Base-by-base conservation (phyloP, 2,329 filamentous ascomycete species). In the Mollisia scopiformis region DNA sequence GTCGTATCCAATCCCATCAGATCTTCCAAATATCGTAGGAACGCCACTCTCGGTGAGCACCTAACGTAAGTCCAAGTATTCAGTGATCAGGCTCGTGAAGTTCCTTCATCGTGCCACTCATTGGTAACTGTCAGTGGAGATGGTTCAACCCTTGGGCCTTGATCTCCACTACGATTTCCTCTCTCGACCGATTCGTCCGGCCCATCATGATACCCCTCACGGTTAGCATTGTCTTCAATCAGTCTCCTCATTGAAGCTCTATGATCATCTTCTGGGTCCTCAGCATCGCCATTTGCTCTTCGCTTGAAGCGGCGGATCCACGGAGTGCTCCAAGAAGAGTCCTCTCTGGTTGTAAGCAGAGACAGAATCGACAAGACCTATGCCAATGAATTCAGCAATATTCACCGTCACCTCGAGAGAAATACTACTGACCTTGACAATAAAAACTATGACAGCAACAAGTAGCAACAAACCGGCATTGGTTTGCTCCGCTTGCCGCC, bases 381-480 rank as follows among this genome's bases (percentile, higher is more conserved):
- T 46, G 43, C 41, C 10, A 35, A 27, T 46, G 14, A 6, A n/a
- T 27, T 56, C 25, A 49, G 54, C 21, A 35, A 25, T 1, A 30
- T 19, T 1, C 27, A 19, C 23, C 11, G 7, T 25, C 8, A 55
- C 6, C 33, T 28, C 11, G 8, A 43, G n/a, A 30, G 2, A 16
- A 6, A 33, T 21, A n/a, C 10, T n/a, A 65, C 75, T 57, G 67
- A 86, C 85, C 79, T 88, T 84, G 58, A 88, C 75, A 5, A 85
- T 50, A 5, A 82, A 85, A 5, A 85, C 80, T 0, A 76, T 72
- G 0, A 86, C 46, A 0, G 82, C 81, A 27, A 88, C 80, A 0
- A 75, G 78, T 52, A 90, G 78, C 39, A 87, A 77, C 21, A 87
- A 68, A 0, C 83, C 82, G 0, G 85, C 81, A 28, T 80, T 79